Evolutionary conservation across 176 grass and related monocot genomes (phyloP).

Genomic region (Ananas comosus): DNA sequence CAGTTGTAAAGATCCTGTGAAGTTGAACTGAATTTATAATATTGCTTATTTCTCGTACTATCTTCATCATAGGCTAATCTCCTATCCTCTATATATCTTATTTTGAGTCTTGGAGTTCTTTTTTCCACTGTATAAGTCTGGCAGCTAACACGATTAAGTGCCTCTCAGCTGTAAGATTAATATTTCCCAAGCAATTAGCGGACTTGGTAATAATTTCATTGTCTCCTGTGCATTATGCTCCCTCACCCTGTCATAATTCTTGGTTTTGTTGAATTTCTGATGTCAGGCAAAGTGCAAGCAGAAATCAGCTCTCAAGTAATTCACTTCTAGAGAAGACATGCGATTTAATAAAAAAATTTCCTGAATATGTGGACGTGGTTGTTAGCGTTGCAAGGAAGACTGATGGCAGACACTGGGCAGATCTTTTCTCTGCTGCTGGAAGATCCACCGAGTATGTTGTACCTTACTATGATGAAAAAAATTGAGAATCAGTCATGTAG

Average conservation of each 20-base stretch:
- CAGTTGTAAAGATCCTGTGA: too few relatives aligned
- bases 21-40: too few relatives aligned
- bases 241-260: not conserved
- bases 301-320: slow-evolving; percentile 52
- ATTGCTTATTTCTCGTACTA: too few relatives aligned
- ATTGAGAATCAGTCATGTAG: too few relatives aligned
- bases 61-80: too few relatives aligned
- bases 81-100: not conserved
- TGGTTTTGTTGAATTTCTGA: slow-evolving; percentile 3
- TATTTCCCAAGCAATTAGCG: too few relatives aligned
- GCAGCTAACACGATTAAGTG: too few relatives aligned
- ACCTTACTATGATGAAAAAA: not conserved
- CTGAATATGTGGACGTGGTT: slow-evolving; percentile 96
- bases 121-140: not conserved
- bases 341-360: slow-evolving; percentile 71
- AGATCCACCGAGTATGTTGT: slow-evolving; percentile 61
- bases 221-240: not conserved
- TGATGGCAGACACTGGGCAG: slow-evolving; percentile 94
- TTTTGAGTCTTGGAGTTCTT: not conserved
- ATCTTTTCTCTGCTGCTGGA: slow-evolving; percentile 91
- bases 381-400: slow-evolving; percentile 99
- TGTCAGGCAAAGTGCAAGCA: slow-evolving; percentile 77
- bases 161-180: too few relatives aligned
- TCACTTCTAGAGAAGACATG: slow-evolving; percentile 95
- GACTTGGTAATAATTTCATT: too few relatives aligned